Evolutionary conservation across 352 stramenopile species (phyloP).

Genomic region (Chrysophaeum taylorii): DNA sequence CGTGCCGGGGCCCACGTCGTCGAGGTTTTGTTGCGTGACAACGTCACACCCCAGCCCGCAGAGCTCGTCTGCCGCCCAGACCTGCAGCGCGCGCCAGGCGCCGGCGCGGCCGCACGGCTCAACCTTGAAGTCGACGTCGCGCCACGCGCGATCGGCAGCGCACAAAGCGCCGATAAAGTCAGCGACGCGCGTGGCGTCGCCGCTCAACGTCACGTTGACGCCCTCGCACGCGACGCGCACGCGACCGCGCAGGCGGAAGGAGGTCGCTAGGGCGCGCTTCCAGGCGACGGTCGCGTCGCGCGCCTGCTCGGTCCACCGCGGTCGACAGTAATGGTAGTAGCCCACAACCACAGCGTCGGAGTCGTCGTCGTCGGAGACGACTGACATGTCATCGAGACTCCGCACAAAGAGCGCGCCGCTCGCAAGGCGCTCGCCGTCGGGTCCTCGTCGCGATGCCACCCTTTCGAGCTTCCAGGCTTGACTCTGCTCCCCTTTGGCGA

Average conservation of each 20-base stretch:
- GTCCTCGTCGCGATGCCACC: background rate
- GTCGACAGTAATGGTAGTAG: background rate
- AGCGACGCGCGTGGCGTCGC: background rate
- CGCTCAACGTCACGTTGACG: background rate
- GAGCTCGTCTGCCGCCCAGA: background rate
- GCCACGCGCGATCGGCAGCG: background rate
- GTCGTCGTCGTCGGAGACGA: background rate
- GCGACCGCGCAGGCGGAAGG: background rate
- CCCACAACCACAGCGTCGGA: background rate
- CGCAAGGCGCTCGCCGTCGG: background rate
- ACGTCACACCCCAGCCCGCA: background rate
- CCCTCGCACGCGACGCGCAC: constrained; percentile 6
- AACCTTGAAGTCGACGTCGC: background rate
- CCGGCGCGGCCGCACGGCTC: background rate
- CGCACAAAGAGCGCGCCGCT: background rate
- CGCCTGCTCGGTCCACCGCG: background rate
- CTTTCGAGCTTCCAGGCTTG: background rate
- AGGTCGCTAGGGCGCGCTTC: background rate
- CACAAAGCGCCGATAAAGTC: background rate
- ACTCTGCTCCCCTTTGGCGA: background rate
- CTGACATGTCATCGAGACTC: background rate
- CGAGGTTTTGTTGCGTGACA: background rate
- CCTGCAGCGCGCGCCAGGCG: background rate
- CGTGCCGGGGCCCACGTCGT: background rate
- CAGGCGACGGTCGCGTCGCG: background rate